phyloP scores from a whole-genome alignment of 148 eudicot species.

The Mesembryanthemum crystallinum region DNA sequence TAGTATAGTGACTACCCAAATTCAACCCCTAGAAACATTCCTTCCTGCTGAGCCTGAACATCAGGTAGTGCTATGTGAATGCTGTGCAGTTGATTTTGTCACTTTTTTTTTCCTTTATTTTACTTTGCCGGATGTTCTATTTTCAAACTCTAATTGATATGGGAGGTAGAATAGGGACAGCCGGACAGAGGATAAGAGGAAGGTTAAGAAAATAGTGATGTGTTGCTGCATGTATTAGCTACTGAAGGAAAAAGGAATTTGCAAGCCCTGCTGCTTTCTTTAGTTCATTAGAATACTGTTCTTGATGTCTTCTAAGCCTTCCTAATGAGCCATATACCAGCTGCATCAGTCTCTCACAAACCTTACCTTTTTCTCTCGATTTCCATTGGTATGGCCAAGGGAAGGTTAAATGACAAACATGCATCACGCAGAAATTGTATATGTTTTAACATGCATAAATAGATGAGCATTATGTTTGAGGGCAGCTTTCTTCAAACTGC shows the following conservation, averaged over 20 bases:
- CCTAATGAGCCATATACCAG: not conserved
- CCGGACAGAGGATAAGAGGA: not conserved
- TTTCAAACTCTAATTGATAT: not conserved
- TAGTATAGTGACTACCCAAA: constrained; percentile 83
- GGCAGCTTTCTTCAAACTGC: not conserved
- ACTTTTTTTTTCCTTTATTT: constrained; percentile 1
- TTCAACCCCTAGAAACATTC: constrained; percentile 70
- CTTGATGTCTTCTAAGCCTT: not conserved
- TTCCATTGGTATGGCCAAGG: not conserved
- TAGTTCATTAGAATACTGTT: not conserved
- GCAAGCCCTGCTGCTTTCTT: not conserved
- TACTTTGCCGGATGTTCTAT: not conserved
- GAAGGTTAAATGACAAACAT: not conserved
- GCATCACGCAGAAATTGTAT: not conserved
- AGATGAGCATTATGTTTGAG: not conserved
- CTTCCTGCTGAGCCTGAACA: constrained; percentile 95
- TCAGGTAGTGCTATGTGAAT: constrained; percentile 51
- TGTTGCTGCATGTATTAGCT: not conserved
- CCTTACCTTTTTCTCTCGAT: not conserved
- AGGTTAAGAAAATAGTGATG: not conserved
- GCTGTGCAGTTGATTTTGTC: not conserved
- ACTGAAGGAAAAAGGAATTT: not conserved
- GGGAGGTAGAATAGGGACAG: not conserved
- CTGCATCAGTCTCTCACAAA: not conserved
- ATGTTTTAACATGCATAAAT: not conserved